Conservation (phyloP, 2,329 filamentous ascomycete genomes). For the Paecilomyces sp. region DNA sequence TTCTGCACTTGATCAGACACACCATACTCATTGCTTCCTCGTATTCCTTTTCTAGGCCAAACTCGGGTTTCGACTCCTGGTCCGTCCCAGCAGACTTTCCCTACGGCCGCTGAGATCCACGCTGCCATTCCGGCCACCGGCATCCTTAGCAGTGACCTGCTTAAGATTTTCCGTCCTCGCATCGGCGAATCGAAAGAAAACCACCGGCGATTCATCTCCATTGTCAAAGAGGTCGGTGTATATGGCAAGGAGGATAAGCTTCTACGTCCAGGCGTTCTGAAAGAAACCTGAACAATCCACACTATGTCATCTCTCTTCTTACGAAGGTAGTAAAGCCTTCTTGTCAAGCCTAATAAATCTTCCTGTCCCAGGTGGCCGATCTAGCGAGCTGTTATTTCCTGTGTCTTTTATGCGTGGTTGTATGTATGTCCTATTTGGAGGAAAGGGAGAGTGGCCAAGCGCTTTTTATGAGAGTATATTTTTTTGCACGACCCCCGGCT, state of each 20-base stretch:
- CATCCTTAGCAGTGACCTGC: conserved; percentile 37
- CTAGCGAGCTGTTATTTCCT: not conserved
- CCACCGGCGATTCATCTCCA: conserved; percentile 34
- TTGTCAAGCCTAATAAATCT: not conserved
- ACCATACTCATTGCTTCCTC: not conserved
- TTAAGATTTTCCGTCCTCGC: conserved; percentile 36
- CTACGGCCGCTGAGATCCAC: conserved; percentile 40
- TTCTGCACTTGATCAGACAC: too few relatives aligned
- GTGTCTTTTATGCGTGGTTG: not conserved
- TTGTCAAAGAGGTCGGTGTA: conserved; percentile 37
- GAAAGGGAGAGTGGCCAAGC: not conserved
- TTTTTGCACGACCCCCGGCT: not conserved
- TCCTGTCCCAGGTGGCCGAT: not conserved
- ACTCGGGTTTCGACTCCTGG: conserved; percentile 23
- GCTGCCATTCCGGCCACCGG: conserved; percentile 39
- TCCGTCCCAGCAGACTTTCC: conserved; percentile 26
- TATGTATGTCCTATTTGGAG: not conserved
- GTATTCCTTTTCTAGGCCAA: conserved; percentile 11
- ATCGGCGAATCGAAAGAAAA: conserved; percentile 36
- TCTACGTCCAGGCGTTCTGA: conserved; percentile 31
- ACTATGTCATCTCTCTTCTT: not conserved
- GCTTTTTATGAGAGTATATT: not conserved
- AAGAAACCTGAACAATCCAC: conserved; percentile 13
- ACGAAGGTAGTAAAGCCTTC: not conserved
- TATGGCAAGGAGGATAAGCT: conserved; percentile 37